Evolutionary conservation across 225 moss, liverwort and hornwort genomes (phyloP), one percentile per base, ranked within the genome.

Genomic region (Marchantia polymorpha): DNA sequence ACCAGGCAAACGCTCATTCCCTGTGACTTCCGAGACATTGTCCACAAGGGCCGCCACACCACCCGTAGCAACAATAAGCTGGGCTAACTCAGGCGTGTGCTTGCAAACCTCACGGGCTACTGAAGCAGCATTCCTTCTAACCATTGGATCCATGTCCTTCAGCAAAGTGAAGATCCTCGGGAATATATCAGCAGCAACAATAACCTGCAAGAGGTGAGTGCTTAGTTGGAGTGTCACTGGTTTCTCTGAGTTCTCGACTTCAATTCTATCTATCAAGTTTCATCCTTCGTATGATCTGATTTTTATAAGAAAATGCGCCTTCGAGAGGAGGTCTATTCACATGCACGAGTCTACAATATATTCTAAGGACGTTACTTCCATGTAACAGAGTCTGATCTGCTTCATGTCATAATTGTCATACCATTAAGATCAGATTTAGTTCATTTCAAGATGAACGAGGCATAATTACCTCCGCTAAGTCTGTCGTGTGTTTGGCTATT

Each of bases 1-100:
- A 96, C 96, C 96, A 60, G 96, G 96, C 82, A 97, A 87, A 60
- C 96, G 94, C 82, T 97, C 96, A 72, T 84, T 83, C 80, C 92
- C 90, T 73, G 84, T 88, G 66, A 92, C 92, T 77, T 94, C 94
- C 71, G 96, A 94, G 52, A 97, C 82, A 81, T 94, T 94, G 88
- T 97, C 96, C 52, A 94, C 93, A 29, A 97, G 92, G 60, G 96
- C 94, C 19, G 96, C 91, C 30, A 90, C 94, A 23, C 93, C 88
- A 74, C 94, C 93, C 30, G 89, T 90, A 16, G 88, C 84, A 29
- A 93, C 83, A 82, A 93, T 90, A 49, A 84, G 72, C 54, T 89
- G 88, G 9, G 94, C 93, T 68, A 89, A 91, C 56, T 92, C 89
- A 59, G 87, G 84, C 51, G 92, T 86, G 80, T 97, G 96, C 75